Base-by-base conservation (phyloP, 2,329 filamentous ascomycete species). In the Stylonectria norvegica region DNA sequence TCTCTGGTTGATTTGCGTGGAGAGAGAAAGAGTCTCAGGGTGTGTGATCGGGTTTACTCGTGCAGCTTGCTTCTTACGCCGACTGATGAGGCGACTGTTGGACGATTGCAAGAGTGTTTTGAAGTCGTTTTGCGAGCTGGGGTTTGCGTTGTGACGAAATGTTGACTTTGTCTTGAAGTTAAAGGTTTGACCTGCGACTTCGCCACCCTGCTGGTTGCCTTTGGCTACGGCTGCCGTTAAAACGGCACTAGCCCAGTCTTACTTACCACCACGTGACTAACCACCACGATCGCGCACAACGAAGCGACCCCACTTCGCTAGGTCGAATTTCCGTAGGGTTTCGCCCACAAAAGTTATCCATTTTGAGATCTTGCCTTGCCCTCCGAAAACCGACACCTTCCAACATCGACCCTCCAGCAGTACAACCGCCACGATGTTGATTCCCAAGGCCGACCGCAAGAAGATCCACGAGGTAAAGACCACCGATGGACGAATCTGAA, bases 361-460 rank as follows among this genome's bases (percentile, higher is more conserved):
- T 63, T 70, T 68, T 16, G 61, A 63, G 66, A 63, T 58, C 57
- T 61, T 60, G 55, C 57, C 58, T 60, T 52, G 55, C 55, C 52
- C 53, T 55, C 52, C 56, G 54, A 60, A 60, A 67, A 56, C 64
- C 63, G 61, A 62, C 65, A 66, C 63, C 61, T 62, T 61, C 64
- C 66, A 74, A 73, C 73, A 74, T 79, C 72, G 70, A 67, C 66
- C 55, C 54, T 52, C 55, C 63, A 58, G 59, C 63, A 66, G 57
- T 59, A 62, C 56, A 69, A 72, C 70, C 71, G 72, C 69, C 71
- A 79, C 90, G 86, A 81, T 81, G 93, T 86, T 98, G 81, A 98
- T 98, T 75, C 93, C 93, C 73, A 97, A 97, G 86, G 86, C 89
- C 75, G 93, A 98, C 80, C 90, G 94, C 80, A 98, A 98, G 88